These are phyloP conservation scores for Diaporthe vaccinii DNA, from an alignment of 2,329 filamentous ascomycete genomes.

Conservation along the genomic window DNA sequence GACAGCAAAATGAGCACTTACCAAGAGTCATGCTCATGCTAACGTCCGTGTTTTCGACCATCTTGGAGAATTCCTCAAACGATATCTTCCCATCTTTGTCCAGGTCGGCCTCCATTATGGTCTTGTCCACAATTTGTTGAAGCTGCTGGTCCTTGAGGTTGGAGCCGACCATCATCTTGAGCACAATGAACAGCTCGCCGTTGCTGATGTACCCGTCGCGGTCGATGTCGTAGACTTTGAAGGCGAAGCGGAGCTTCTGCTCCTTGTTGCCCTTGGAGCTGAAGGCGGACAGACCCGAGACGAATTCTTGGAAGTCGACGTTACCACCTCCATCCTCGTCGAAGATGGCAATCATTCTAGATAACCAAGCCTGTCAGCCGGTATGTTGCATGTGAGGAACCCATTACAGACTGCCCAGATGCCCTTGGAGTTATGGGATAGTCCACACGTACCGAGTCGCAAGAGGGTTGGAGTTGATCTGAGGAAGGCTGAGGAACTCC, in stretches of 20 bases:
- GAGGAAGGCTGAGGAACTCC: constrained; percentile 95
- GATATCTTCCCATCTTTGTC: constrained; percentile 98
- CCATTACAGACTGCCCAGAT: not conserved
- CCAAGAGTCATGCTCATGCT: constrained; percentile 82
- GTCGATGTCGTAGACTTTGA: constrained; percentile 99
- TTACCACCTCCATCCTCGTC: constrained; percentile 98
- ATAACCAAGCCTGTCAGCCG: not conserved
- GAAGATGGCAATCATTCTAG: constrained; percentile 98
- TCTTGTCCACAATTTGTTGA: constrained; percentile 99
- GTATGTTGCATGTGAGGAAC: not conserved
- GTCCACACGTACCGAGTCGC: constrained; percentile 80
- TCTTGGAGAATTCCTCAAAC: constrained; percentile 98
- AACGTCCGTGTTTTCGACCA: constrained; percentile 94
- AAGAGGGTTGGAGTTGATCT: constrained; percentile 97
- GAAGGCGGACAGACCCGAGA: constrained; percentile 94
- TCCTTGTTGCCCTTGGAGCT: constrained; percentile 99
- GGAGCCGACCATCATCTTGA: constrained; percentile 99
- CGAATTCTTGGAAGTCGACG: constrained; percentile 99
- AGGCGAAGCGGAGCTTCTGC: constrained; percentile 97
- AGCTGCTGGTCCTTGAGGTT: constrained; percentile 99
- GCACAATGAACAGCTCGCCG: constrained; percentile 97
- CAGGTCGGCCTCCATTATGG: constrained; percentile 98
- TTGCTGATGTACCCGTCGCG: constrained; percentile 99
- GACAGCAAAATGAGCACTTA: constrained; percentile 54
- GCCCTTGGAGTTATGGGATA: not conserved